Conservation (phyloP, 805 yeast species). For the Lipomyces orientalis region DNA sequence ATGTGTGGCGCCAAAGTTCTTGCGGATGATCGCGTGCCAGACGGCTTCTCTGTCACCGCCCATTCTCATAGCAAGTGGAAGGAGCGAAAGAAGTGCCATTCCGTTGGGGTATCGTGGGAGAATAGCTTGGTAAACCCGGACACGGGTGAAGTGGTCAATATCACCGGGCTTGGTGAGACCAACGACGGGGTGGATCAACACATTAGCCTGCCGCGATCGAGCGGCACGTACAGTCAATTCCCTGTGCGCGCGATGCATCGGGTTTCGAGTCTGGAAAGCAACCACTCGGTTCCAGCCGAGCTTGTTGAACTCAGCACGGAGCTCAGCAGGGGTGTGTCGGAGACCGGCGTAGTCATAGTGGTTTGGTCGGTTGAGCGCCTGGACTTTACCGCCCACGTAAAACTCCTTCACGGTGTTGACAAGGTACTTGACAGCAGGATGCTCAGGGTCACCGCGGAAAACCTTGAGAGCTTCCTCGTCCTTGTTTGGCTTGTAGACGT, state of each 20-base stretch:
- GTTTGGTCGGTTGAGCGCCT: slow-evolving; percentile 81
- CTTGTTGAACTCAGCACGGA: slow-evolving; percentile 79
- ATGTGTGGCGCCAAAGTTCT: slow-evolving; percentile 95
- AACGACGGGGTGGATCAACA: slow-evolving; percentile 94
- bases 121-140: slow-evolving; percentile 89
- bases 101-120: slow-evolving; percentile 93
- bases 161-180: slow-evolving; percentile 98
- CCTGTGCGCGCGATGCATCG: slow-evolving; percentile 98
- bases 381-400: slow-evolving; percentile 86
- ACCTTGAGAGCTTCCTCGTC: slow-evolving; percentile 78
- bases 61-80: slow-evolving; percentile 98
- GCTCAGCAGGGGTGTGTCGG: slow-evolving; percentile 88
- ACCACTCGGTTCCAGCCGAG: slow-evolving; percentile 89
- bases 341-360: slow-evolving; percentile 90
- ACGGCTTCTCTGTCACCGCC: slow-evolving; percentile 98
- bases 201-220: slow-evolving; percentile 83
- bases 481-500: slow-evolving; percentile 84
- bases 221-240: slow-evolving; percentile 97
- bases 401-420: slow-evolving; percentile 75
- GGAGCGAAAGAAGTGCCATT: slow-evolving; percentile 83
- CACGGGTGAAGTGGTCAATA: slow-evolving; percentile 97
- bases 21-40: slow-evolving; percentile 97
- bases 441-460: slow-evolving; percentile 96
- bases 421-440: slow-evolving; percentile 85
- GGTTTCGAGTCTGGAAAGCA: slow-evolving; percentile 97